Evolutionary conservation across 2,329 filamentous ascomycete genomes (phyloP).

Genomic region (Epicoccum sorghinum): DNA sequence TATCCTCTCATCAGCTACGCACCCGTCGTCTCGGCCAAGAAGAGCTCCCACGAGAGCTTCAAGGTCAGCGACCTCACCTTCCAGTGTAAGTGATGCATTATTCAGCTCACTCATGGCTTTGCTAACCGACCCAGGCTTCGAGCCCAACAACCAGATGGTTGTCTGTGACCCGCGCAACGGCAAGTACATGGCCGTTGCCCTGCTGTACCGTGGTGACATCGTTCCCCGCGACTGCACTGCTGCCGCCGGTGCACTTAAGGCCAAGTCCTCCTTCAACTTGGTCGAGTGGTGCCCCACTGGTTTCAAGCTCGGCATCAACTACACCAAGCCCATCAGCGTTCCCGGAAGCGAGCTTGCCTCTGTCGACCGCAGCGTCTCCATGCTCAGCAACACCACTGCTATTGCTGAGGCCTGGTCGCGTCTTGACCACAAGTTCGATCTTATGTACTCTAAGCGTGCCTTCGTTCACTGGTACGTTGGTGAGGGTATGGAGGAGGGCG

Average conservation of each 20-base stretch:
- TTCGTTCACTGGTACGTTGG: slow-evolving; percentile 84
- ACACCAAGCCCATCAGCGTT: slow-evolving; percentile 82
- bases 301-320: slow-evolving; percentile 79
- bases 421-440: slow-evolving; percentile 76
- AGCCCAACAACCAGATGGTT: slow-evolving; percentile 81
- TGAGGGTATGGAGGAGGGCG: slow-evolving; percentile 91
- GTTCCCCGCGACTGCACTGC: slow-evolving; percentile 73
- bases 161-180: slow-evolving; percentile 75
- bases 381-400: slow-evolving; percentile 77
- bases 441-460: slow-evolving; percentile 79
- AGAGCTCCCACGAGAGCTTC: slow-evolving; percentile 86
- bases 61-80: slow-evolving; percentile 79
- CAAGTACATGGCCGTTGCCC: slow-evolving; percentile 77
- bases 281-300: slow-evolving; percentile 78
- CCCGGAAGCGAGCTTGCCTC: slow-evolving; percentile 96
- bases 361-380: slow-evolving; percentile 92
- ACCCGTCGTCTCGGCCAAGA: slow-evolving; percentile 72
- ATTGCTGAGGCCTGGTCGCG: slow-evolving; percentile 76
- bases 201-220: slow-evolving; percentile 74
- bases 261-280: slow-evolving; percentile 74
- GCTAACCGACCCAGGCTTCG: slow-evolving; percentile 63
- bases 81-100: slow-evolving; percentile 60
- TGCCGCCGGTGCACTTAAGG: slow-evolving; percentile 71
- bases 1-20: slow-evolving; percentile 77
- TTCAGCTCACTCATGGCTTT: neutral